Base-by-base conservation (phyloP, 169 alveolate species). In the Cryptosporidium meleagridis region DNA sequence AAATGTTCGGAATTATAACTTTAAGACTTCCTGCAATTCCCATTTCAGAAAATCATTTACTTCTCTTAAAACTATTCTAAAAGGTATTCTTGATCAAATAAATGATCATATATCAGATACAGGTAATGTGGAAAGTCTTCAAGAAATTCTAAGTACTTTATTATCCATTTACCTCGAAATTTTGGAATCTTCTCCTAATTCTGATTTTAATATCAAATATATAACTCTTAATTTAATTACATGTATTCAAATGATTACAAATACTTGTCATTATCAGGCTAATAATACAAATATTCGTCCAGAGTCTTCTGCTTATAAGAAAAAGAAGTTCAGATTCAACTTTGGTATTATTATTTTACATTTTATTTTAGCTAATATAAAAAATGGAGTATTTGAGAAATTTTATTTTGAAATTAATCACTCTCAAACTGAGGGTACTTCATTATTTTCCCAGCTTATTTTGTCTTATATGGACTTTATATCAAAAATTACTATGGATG, bases 1-100 rank as follows among this genome's bases (percentile, higher is more conserved):
- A 23, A n/a, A 6, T 18, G 37, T 71, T 45, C 6, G 69, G 4
- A 71, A 71, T 53, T 26, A 71, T 12, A 51, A 37, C 37, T 71
- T 71, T 53, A 14, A 45, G 31, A 41, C 51, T 16, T 37, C 31
- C 10, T 71, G 69, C 26, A 39, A 71, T 31, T 12, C n/a, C 2
- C 45, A 45, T 1, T 71, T 71, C 18, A 71, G 69, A 53, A 33
- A 71, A 7, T 71, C 85, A 14, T 71, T 71, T 48, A 4, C 70
- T 29, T 31, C 51, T 45, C 51, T 71, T 21, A 71, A 53, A 8
- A 7, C 6, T 0, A 23, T 71, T 44, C 3, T 71, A 12, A 23
- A 53, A 1, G 69, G 51, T n/a, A 45, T 71, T 29, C 59, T 71
- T 14, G 16, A 23, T 14, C 37, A 71, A 1, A 18, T 71, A 6